A percentile compares a stretch with the other conserved stretches of the same genome.
phyloP scores from a whole-genome alignment of 257 asterid genomes.

The Ilex aquifolium region DNA sequence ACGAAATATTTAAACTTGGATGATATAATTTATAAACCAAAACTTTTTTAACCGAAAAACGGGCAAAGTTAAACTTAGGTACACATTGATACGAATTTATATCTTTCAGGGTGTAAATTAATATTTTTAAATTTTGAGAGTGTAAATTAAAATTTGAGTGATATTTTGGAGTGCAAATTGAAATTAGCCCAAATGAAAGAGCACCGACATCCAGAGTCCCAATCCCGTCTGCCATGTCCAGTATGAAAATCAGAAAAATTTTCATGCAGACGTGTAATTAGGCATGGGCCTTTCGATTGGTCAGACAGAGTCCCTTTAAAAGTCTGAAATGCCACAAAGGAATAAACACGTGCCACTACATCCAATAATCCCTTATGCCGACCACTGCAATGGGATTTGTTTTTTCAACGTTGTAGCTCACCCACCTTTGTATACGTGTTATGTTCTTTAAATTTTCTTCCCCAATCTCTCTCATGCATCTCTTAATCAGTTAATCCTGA shows the following conservation, averaged over 20 bases:
- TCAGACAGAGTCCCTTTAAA: not conserved
- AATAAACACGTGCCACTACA: slow-evolving; percentile 33
- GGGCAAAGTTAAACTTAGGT: no score
- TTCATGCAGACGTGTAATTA: not conserved
- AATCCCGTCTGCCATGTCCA: not conserved
- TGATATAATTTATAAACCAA: no score
- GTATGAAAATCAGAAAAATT: slow-evolving; percentile 28
- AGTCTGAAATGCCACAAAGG: not conserved
- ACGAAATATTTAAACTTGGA: no score
- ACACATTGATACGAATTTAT: no score
- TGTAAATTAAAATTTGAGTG: no score
- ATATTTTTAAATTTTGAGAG: no score
- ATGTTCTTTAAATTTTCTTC: slow-evolving; percentile 18
- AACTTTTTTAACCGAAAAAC: no score
- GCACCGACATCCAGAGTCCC: no score
- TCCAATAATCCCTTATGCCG: slow-evolving; percentile 37
- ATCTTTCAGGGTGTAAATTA: no score
- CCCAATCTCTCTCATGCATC: slow-evolving; percentile 16
- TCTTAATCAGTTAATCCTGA: slow-evolving; percentile 19
- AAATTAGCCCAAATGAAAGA: no score
- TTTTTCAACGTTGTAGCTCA: slow-evolving; percentile 71
- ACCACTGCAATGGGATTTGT: slow-evolving; percentile 18
- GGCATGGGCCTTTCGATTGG: not conserved
- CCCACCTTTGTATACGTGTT: slow-evolving; percentile 68
- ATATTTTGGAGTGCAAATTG: no score